Evolutionary conservation across 495 filamentous ascomycete genomes (phyloP), one percentile per base, ranked within the genome.

Genomic region (Podospora australis): DNA sequence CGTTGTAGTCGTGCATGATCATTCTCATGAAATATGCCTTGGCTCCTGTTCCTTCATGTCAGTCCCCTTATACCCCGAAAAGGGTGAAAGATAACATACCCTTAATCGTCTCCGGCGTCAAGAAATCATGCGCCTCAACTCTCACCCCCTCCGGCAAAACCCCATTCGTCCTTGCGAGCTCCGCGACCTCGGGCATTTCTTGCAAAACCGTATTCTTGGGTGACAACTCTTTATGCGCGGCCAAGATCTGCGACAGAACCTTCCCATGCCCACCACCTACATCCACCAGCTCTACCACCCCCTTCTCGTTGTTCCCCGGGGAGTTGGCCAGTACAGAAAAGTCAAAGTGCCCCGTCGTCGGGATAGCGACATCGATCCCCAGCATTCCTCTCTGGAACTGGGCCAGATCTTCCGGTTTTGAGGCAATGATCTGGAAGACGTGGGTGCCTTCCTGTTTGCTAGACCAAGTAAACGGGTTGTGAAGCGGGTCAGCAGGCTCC

Each of bases 1-100:
- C 57, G 13, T 63, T 50, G 55, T 71, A 74, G 46, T 79, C 74
- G 44, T 81, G 77, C n/a, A 80, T 49, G 16, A 81, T 67, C 39
- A 68, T 63, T 6, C 76, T 66, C 41, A 80, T 60, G 32, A 79
- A 69, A 53, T 81, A 82, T 0, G 14, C 38, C 21, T 48, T 38
- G 10, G 20, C 35, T 19, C 16, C 19, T 42, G 6, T 26, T 17
- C 6, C 13, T 36, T 23, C 4, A 40, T 19, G 38, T 40, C 21
- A 34, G 29, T 16, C 21, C 7, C 19, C n/a, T 39, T 6, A 25
- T 11, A 6, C 16, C 0, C 4, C 17, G 13, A 22, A 23, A 3
- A 40, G 38, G 23, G n/a, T 21, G 16, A 22, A 11, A 6, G 5
- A 40, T 6, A 20, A 44, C 49, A 4, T 38, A 57, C 56, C 56